Conservation (phyloP, 768 basidiomycete genomes). For the Lactarius hengduanensis region DNA sequence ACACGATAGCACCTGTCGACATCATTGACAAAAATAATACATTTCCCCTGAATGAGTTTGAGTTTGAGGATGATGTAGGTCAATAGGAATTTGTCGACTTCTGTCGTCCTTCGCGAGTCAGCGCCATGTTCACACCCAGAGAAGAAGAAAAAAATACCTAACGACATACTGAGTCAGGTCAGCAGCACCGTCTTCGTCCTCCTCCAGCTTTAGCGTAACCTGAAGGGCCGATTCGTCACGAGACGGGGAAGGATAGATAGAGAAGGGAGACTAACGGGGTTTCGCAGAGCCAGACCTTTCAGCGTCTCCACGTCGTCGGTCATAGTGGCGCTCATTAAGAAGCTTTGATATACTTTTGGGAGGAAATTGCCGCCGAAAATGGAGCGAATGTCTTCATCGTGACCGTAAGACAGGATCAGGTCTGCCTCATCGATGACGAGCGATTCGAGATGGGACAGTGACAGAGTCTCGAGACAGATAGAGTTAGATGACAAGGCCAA, state of each 20-base stretch:
- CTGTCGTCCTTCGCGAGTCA: constrained; percentile 40
- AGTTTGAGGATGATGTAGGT: constrained; percentile 96
- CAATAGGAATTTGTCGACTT: constrained; percentile 96
- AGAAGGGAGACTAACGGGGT: constrained; percentile 61
- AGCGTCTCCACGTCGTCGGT: constrained; percentile 92
- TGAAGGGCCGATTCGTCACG: constrained; percentile 33
- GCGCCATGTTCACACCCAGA: neutral
- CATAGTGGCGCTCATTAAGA: constrained; percentile 97
- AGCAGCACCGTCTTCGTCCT: constrained; percentile 78
- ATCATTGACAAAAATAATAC: constrained; percentile 94
- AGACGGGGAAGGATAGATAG: neutral
- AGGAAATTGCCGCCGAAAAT: constrained; percentile 67
- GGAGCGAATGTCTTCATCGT: constrained; percentile 83
- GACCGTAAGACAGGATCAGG: constrained; percentile 93
- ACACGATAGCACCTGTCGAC: constrained; percentile 93
- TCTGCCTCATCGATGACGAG: constrained; percentile 98
- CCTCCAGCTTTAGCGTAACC: constrained; percentile 86
- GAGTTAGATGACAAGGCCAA: neutral
- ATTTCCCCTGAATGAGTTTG: constrained; percentile 93
- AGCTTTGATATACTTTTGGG: constrained; percentile 84
- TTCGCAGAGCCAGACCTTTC: constrained; percentile 83
- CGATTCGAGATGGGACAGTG: constrained; percentile 66
- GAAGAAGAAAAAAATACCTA: constrained; percentile 41
- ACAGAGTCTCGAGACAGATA: constrained; percentile 51
- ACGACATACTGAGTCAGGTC: constrained; percentile 85